phyloP scores from a whole-genome alignment of 179 eudicot genomes.

The Beta macrorhiza region DNA sequence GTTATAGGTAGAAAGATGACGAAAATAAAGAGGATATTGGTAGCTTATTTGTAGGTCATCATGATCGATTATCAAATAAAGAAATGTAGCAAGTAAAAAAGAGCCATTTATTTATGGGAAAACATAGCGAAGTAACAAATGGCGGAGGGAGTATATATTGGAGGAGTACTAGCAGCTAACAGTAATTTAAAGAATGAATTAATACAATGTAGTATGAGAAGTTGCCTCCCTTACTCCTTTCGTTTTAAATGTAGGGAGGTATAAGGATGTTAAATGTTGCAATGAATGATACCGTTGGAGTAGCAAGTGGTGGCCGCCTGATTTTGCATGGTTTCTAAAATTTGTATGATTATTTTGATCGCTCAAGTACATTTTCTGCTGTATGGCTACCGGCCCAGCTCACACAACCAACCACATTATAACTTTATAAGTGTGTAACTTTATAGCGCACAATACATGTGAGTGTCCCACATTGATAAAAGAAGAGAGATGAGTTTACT shows the following conservation, averaged over 20 bases:
- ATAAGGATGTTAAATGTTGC: conserved; percentile 24
- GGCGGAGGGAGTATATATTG: neutral
- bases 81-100: no score
- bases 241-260: conserved; percentile 21
- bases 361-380: neutral
- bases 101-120: no score
- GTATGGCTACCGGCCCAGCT: neutral
- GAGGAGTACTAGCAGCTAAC: neutral
- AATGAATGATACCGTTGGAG: conserved; percentile 43
- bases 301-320: conserved; percentile 5
- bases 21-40: no score
- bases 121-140: neutral
- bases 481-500: no score
- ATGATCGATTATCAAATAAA: no score
- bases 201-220: neutral
- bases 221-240: neutral
- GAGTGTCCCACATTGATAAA: no score
- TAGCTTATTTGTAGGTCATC: no score
- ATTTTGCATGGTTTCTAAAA: neutral
- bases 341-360: no score
- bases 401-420: no score
- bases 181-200: neutral
- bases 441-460: no score
- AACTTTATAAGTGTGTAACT: no score
- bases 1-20: no score